These are phyloP conservation scores for Ophiostoma quercus DNA, from an alignment of 2,329 filamentous ascomycete genomes.

Conservation along the genomic window DNA sequence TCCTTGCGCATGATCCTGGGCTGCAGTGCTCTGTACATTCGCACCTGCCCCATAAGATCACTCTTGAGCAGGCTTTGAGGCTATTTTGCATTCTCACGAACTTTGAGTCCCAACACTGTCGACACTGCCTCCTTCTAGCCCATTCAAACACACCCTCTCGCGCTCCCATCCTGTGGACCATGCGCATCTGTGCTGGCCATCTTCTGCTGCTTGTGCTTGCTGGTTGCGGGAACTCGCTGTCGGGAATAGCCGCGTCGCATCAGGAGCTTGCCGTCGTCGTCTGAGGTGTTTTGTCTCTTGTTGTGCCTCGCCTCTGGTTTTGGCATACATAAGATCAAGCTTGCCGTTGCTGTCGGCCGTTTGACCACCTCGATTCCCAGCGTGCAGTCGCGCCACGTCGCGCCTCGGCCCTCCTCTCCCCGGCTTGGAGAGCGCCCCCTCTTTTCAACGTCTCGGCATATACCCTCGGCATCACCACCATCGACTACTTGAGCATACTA, in stretches of 20 bases:
- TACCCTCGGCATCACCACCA: neutral
- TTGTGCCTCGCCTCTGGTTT: neutral
- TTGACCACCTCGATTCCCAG: neutral
- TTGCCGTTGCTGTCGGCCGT: neutral
- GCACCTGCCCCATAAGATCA: neutral
- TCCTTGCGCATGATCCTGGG: neutral
- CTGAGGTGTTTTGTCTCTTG: constrained; percentile 1
- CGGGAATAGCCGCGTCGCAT: constrained; percentile 23
- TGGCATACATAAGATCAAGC: neutral
- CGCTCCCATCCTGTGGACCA: neutral
- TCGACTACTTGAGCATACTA: neutral
- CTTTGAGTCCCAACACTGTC: neutral
- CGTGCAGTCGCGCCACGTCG: neutral
- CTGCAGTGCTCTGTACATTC: neutral
- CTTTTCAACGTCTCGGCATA: neutral
- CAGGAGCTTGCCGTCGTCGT: neutral
- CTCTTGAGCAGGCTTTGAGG: neutral
- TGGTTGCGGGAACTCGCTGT: constrained; percentile 19
- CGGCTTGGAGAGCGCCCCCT: neutral
- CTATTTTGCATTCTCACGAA: constrained; percentile 1
- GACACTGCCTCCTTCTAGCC: neutral
- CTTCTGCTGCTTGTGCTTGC: constrained; percentile 3
- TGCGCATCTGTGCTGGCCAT: constrained; percentile 3
- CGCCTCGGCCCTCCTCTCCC: neutral
- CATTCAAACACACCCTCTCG: neutral